Percentiles rank a stretch among this genome's conserved stretches.
Evolutionary conservation across 225 moss, liverwort and hornwort species (phyloP).

Genomic region (Lunularia cruciata): DNA sequence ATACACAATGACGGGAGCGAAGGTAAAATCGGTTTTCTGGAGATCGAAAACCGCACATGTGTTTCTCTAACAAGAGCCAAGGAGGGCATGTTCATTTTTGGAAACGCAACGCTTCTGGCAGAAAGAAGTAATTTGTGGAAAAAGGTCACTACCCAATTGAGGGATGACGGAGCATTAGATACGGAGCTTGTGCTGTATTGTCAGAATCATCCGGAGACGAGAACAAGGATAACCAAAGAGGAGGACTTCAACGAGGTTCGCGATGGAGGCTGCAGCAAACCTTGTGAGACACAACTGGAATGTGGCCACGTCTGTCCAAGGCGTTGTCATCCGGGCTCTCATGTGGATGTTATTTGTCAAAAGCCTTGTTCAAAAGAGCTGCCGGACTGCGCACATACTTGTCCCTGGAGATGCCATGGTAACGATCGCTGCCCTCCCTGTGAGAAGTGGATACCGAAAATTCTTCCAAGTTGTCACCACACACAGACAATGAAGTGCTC

Average conservation of each 20-base stretch:
- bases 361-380: conserved; percentile 35
- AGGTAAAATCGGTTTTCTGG: conserved; percentile 51
- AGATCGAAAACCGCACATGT: conserved; percentile 40
- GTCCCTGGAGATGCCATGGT: conserved; percentile 34
- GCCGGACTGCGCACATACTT: conserved; percentile 31
- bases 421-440: conserved; percentile 34
- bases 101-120: conserved; percentile 47
- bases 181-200: conserved; percentile 38
- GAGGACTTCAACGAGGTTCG: conserved; percentile 43
- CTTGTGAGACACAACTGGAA: conserved; percentile 39
- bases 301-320: conserved; percentile 56
- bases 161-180: conserved; percentile 28
- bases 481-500: conserved; percentile 21
- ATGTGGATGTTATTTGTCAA: conserved; percentile 37
- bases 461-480: conserved; percentile 30
- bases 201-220: conserved; percentile 39
- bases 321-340: conserved; percentile 49
- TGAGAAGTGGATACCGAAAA: conserved; percentile 7
- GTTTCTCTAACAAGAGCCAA: conserved; percentile 54
- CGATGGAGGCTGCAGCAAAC: conserved; percentile 50
- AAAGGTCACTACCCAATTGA: conserved; percentile 24
- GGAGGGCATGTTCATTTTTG: conserved; percentile 55
- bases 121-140: conserved; percentile 38
- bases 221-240: conserved; percentile 22
- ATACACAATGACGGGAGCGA: conserved; percentile 15